Conservation (phyloP, 2,329 filamentous ascomycete species). For the Ophiostoma himal-ulmi region DNA sequence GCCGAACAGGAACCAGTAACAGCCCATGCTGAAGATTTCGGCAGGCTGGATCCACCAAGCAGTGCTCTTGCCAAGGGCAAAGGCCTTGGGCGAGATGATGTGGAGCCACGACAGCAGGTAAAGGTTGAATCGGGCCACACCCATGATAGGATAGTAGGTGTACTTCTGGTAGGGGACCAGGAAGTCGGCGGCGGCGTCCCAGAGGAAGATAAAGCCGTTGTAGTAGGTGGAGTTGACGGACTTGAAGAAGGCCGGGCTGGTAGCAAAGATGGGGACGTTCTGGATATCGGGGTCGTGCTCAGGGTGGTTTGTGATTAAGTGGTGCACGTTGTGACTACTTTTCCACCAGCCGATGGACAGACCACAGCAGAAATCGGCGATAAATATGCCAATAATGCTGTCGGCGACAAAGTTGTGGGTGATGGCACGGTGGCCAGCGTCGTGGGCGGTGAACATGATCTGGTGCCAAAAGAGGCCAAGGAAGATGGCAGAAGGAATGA, state of each 20-base stretch:
- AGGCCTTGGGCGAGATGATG: conserved; percentile 51
- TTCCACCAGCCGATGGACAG: conserved; percentile 66
- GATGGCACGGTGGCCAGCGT: conserved; percentile 59
- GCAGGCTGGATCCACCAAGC: conserved; percentile 64
- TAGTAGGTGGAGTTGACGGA: conserved; percentile 61
- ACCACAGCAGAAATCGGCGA: conserved; percentile 60
- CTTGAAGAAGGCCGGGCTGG: conserved; percentile 59
- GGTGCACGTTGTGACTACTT: conserved; percentile 62
- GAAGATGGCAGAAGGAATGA: conserved; percentile 51
- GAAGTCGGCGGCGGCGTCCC: conserved; percentile 55
- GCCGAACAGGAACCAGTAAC: conserved; percentile 64
- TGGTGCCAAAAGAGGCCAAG: conserved; percentile 63
- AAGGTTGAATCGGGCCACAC: conserved; percentile 65
- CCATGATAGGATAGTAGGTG: conserved; percentile 64
- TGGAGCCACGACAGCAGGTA: conserved; percentile 63
- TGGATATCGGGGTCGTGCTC: conserved; percentile 57
- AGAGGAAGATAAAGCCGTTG: conserved; percentile 53
- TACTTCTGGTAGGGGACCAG: conserved; percentile 57
- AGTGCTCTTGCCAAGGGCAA: conserved; percentile 48
- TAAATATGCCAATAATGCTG: conserved; percentile 55
- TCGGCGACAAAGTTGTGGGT: conserved; percentile 54
- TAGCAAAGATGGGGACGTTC: conserved; percentile 64
- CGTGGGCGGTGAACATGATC: conserved; percentile 63
- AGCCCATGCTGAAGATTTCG: conserved; percentile 56
- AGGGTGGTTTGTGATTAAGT: conserved; percentile 59